Percentiles rank a stretch among this genome's conserved stretches.
Evolutionary conservation across 176 grass and related monocot genomes (phyloP).

Genomic region (Triticum timopheevii): DNA sequence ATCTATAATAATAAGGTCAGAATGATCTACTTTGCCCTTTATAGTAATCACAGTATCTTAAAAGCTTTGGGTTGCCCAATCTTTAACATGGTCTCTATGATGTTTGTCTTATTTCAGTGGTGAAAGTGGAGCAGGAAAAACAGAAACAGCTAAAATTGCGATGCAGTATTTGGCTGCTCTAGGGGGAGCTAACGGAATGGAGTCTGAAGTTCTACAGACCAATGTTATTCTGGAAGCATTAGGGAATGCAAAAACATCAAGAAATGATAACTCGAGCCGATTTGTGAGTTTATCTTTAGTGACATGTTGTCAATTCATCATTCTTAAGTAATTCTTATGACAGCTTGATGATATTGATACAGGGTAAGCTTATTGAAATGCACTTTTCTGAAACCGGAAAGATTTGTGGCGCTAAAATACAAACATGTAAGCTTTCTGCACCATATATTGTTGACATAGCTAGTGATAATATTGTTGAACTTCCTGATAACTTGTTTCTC

Average conservation of each 20-base stretch:
- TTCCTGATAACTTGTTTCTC: conserved; percentile 39
- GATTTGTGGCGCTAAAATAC: conserved; percentile 87
- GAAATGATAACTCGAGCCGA: conserved; percentile 94
- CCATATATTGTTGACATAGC: conserved; percentile 28
- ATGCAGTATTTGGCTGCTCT: conserved; percentile 95
- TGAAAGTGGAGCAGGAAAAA: conserved; percentile 98
- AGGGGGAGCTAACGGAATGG: conserved; percentile 70
- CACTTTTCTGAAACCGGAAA: conserved; percentile 77
- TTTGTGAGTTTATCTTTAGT: conserved; percentile 69
- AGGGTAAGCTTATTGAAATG: conserved; percentile 96
- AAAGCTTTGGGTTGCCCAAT: conserved; percentile 13
- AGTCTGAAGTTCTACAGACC: conserved; percentile 87
- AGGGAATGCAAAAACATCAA: conserved; percentile 94
- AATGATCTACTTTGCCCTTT: background rate
- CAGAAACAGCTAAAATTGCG: conserved; percentile 96
- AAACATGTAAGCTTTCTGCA: conserved; percentile 64
- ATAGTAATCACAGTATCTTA: background rate
- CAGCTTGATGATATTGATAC: conserved; percentile 27
- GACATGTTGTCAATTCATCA: background rate
- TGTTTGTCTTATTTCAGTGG: conserved; percentile 67
- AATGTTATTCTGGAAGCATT: conserved; percentile 92
- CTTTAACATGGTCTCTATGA: conserved; percentile 21
- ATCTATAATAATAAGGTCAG: conserved; percentile 98
- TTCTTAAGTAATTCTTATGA: conserved; percentile 18
- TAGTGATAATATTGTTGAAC: background rate